Conservation (phyloP, 768 basidiomycete species). For the Boletus coccyginus region DNA sequence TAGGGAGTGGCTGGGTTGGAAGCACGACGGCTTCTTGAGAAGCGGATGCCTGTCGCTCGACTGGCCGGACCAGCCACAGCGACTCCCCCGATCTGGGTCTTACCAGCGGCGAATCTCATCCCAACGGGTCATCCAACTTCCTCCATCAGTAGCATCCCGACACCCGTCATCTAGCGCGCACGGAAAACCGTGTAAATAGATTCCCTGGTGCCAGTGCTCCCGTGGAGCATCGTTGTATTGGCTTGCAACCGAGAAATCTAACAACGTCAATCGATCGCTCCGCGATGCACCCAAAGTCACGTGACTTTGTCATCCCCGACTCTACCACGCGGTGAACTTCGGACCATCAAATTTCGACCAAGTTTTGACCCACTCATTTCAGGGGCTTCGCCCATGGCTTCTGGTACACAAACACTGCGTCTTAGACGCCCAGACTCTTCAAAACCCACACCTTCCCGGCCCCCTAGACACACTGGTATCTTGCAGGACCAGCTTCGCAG, state of each 20-base stretch:
- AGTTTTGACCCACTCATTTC: background rate
- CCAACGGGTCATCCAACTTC: slow-evolving; percentile 15
- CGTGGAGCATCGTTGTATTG: background rate
- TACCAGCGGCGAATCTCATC: slow-evolving; percentile 24
- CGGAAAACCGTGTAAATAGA: background rate
- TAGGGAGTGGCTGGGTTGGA: slow-evolving; percentile 22
- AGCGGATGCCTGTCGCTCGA: slow-evolving; percentile 23
- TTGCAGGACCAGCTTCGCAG: slow-evolving; percentile 80
- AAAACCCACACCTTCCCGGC: slow-evolving; percentile 25
- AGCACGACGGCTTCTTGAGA: slow-evolving; percentile 30
- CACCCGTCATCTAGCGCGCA: background rate
- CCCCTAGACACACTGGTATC: slow-evolving; percentile 59
- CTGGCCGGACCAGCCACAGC: slow-evolving; percentile 22
- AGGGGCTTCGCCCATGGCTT: slow-evolving; percentile 33
- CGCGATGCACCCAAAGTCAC: slow-evolving; percentile 10
- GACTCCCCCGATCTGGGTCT: slow-evolving; percentile 31
- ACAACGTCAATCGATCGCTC: background rate
- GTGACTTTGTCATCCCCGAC: background rate
- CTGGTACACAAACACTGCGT: slow-evolving; percentile 49
- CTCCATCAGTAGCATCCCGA: background rate
- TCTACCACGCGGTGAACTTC: background rate
- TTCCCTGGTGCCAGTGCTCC: background rate
- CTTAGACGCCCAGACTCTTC: slow-evolving; percentile 43
- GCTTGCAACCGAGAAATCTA: background rate
- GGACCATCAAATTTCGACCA: background rate